These are phyloP conservation scores for Fragaria ananassa DNA, from an alignment of 306 rosid species.

Conservation along the genomic window DNA sequence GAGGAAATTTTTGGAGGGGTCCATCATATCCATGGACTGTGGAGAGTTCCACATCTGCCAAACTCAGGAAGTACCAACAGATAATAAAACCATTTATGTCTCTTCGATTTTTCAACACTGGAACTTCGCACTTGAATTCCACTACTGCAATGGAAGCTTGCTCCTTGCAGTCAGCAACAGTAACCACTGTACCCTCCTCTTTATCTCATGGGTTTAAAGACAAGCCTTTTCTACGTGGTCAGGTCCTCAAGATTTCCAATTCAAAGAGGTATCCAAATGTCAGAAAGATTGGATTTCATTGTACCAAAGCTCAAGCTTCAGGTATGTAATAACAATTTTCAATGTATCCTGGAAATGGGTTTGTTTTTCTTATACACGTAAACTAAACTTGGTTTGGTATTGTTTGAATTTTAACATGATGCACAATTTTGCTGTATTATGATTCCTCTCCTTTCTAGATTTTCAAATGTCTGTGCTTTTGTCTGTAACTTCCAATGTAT, in stretches of 20 bases:
- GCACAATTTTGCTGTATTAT: background rate
- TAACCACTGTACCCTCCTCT: conserved; percentile 55
- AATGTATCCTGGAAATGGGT: background rate
- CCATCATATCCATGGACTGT: conserved; percentile 68
- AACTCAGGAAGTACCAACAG: conserved; percentile 28
- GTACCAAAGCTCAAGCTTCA: conserved; percentile 60
- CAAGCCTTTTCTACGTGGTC: conserved; percentile 34
- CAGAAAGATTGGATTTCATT: conserved; percentile 41
- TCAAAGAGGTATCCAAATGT: conserved; percentile 31
- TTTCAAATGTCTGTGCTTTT: background rate
- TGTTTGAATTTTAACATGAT: background rate
- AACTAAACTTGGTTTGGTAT: background rate
- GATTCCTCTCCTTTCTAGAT: background rate
- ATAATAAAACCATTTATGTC: conserved; percentile 25
- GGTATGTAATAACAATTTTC: conserved; percentile 33
- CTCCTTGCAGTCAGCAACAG: conserved; percentile 45
- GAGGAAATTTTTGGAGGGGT: conserved; percentile 37
- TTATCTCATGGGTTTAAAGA: conserved; percentile 33
- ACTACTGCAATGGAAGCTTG: conserved; percentile 59
- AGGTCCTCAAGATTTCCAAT: conserved; percentile 39
- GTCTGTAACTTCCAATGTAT: background rate
- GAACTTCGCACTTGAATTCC: background rate
- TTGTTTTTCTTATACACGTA: background rate
- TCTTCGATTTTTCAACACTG: conserved; percentile 14
- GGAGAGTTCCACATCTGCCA: conserved; percentile 34